Evolutionary conservation across 108 stramenopile genomes (phyloP).

Genomic region (Craspedostauros australis): DNA sequence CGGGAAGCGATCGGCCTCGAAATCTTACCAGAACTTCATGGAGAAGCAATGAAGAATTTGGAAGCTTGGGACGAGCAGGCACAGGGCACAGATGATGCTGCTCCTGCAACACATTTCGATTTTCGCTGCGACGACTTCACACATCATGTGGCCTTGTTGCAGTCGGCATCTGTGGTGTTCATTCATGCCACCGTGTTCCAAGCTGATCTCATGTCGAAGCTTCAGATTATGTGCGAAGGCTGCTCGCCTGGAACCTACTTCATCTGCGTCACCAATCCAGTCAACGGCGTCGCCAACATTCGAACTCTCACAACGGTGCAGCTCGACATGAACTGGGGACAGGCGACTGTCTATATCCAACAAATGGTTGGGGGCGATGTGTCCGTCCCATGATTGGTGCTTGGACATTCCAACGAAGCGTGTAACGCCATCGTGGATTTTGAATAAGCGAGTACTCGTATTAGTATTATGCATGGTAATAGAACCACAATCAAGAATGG

Average conservation of each 20-base stretch:
- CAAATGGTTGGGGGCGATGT: too few relatives aligned
- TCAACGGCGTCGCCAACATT: neutral
- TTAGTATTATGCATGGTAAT: too few relatives aligned
- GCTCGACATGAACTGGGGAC: constrained; percentile 9
- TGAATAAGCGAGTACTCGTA: too few relatives aligned
- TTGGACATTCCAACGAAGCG: too few relatives aligned
- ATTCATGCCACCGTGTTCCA: constrained; percentile 7
- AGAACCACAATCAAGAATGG: too few relatives aligned
- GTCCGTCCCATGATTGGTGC: too few relatives aligned
- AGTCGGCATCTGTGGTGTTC: neutral
- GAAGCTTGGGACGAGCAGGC: neutral
- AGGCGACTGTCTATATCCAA: constrained; percentile 4
- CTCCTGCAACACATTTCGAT: neutral
- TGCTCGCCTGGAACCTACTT: neutral
- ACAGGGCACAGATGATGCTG: neutral
- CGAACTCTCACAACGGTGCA: neutral
- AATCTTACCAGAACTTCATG: neutral
- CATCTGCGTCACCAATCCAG: neutral
- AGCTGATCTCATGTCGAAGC: neutral
- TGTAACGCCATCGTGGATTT: too few relatives aligned
- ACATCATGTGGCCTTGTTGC: neutral
- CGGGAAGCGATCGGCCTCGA: constrained; percentile 1
- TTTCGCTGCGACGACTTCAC: neutral
- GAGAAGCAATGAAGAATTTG: neutral
- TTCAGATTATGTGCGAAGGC: neutral